Percentiles rank a stretch among this genome's conserved stretches.
Conservation (phyloP, 2,329 filamentous ascomycete species). For the Trichocomaceae sp. region DNA sequence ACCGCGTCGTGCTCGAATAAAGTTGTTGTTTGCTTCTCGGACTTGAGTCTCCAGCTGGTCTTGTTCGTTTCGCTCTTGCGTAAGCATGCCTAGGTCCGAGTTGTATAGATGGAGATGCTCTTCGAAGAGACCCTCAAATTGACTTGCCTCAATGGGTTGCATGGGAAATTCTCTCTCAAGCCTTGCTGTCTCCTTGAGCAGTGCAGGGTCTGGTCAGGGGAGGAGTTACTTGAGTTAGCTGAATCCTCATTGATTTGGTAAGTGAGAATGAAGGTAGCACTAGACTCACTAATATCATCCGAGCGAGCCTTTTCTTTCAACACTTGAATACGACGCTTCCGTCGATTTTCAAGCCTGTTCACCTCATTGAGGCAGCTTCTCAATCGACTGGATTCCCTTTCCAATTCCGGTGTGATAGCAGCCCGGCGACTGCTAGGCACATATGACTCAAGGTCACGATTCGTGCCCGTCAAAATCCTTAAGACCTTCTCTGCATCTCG, state of each 20-base stretch:
- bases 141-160: constrained; percentile 74
- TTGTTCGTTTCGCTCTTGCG: constrained; percentile 69
- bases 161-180: constrained; percentile 81
- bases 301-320: constrained; percentile 71
- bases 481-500: constrained; percentile 68
- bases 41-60: constrained; percentile 63
- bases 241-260: background rate
- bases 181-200: constrained; percentile 74
- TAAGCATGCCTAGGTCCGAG: constrained; percentile 62
- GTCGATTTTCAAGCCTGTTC: constrained; percentile 70
- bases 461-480: constrained; percentile 67
- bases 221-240: background rate
- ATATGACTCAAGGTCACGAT: constrained; percentile 75
- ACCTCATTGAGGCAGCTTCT: constrained; percentile 80
- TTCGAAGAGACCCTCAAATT: constrained; percentile 90
- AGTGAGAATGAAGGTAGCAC: constrained; percentile 4
- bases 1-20: constrained; percentile 63
- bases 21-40: constrained; percentile 68
- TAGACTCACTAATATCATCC: constrained; percentile 69
- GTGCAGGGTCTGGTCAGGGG: constrained; percentile 56
- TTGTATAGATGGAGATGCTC: constrained; percentile 76
- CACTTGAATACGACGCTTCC: constrained; percentile 71
- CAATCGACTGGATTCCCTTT: constrained; percentile 69
- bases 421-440: constrained; percentile 79
- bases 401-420: constrained; percentile 71